Evolutionary conservation across 176 grass and related monocot genomes (phyloP), one percentile per base, ranked within the genome.

Genomic region (Bonia amplexicaulis): DNA sequence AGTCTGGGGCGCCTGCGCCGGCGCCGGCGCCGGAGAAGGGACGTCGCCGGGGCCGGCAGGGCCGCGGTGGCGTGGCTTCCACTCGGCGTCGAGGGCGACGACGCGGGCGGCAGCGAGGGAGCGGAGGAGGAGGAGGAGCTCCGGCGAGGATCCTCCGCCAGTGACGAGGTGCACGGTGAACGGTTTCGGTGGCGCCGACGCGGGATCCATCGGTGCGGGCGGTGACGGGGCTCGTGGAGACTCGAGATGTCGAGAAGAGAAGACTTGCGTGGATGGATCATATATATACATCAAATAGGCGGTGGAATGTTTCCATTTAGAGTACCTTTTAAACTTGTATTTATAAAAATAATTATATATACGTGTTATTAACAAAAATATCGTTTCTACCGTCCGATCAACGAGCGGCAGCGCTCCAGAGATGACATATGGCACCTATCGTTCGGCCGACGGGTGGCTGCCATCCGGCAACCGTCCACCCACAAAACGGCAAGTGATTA

Each of bases 71-170:
- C 77, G 88, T 58, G 96, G 93, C 80, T 99, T 99, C 96, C 96
- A 96, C 69, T 99, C 96, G 10, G 93, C 96, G 83, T 99, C 96
- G 45, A 99, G 92, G 69, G 87, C 80, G 65, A 99, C 88, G 33
- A 92, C 26, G 69, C 80, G 66, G 58, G 91, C 85, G 27, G 40
- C 15, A 3, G 69, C 65, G 53, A 99, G 90, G 69, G 90, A 85
- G 5, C 35, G 88, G 26, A 83, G 69, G 60, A 99, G 86, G 35
- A 79, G 75, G 6, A 81, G 58, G 33, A 92, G 84, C 70, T 90
- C 91, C 46, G 78, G 71, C 65, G 90, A 92, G 66, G 74, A 74
- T 0, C 60, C 81, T 62, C 69, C 85, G 41, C 75, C 52, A 15
- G 69, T 10, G 80, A 91, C 76, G 13, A 84, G 76, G 76, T 87